phyloP scores from a whole-genome alignment of 2,329 filamentous ascomycete genomes.

The Paecilomyces formosus region DNA sequence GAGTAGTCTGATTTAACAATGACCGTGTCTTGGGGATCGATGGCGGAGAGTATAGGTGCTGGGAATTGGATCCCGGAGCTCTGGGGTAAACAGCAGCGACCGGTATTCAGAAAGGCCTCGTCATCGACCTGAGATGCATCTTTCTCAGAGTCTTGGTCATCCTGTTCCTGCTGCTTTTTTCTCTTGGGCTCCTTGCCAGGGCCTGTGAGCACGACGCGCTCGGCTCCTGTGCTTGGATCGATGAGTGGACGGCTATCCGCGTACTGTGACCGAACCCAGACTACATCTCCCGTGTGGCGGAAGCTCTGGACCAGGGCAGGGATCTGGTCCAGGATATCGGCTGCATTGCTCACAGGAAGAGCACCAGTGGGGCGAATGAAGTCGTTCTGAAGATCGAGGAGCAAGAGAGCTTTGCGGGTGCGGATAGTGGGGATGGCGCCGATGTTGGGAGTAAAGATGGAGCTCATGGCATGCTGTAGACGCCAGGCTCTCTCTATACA shows the following conservation, averaged over 20 bases:
- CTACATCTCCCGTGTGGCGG: constrained; percentile 62
- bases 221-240: constrained; percentile 42
- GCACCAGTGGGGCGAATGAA: constrained; percentile 65
- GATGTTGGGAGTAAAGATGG: constrained; percentile 5
- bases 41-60: constrained; percentile 41
- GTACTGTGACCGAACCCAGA: constrained; percentile 79
- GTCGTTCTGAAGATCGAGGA: constrained; percentile 87
- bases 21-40: constrained; percentile 46
- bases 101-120: constrained; percentile 36
- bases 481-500: not conserved
- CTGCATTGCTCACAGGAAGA: constrained; percentile 56
- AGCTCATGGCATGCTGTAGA: constrained; percentile 5
- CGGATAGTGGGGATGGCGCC: constrained; percentile 39
- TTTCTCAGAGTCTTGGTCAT: not conserved
- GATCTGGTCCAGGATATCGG: constrained; percentile 61
- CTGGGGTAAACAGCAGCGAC: constrained; percentile 32
- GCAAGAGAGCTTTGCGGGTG: constrained; percentile 63
- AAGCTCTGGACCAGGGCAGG: constrained; percentile 63
- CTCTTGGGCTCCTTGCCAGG: constrained; percentile 14
- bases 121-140: constrained; percentile 19
- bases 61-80: constrained; percentile 43
- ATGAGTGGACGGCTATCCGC: constrained; percentile 53
- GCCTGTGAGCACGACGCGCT: constrained; percentile 36
- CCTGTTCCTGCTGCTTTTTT: not conserved
- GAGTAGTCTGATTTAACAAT: constrained; percentile 76